Base-by-base conservation (phyloP, 2,329 filamentous ascomycete genomes). In the Neofusicoccum kwambonambiense region DNA sequence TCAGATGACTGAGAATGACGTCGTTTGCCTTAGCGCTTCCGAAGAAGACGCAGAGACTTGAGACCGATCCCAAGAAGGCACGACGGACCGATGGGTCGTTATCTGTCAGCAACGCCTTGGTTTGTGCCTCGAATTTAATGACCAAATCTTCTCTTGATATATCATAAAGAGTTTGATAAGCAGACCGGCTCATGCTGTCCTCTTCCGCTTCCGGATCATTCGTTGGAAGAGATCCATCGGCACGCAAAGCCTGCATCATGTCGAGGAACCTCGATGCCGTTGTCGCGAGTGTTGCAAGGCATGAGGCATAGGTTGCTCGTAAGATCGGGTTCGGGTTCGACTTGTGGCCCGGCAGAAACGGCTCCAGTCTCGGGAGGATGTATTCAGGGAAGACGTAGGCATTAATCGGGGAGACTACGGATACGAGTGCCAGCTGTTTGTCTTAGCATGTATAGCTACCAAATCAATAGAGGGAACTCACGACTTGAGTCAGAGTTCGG, bases 21-120 rank as follows among this genome's bases (percentile, higher is more conserved):
- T 99, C 95, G 75, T 96, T 97, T 1, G 94, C 90, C 72, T 93
- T 90, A n/a, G 89, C 86, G 67, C 91, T 93, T 3, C 92, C 93
- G 70, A 99, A 98, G 77, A 99, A 98, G 69, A 97, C 88, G 74
- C 95, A 99, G 1, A 99, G 83, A 67, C 93, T 91, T 0, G 93
- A 90, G 0, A 99, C 93, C 7, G 95, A 98, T 8, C 90, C 90
- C 50, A 99, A 81, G 73, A 99, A 97, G 1, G 95, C 93, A 66
- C 95, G 86, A 50, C 93, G 90, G 22, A 99, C 96, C 41, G 91
- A 89, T 4, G 91, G 86, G 72, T 98, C 91, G 0, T 85, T 81
- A 71, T 99, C 96, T 56, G 95, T 96, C 22, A 99, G 87, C 9
- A 99, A 84, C 15, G 90, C 87, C 75, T 97, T 97, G 1, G 93